These are phyloP conservation scores for Cystobasidium slooffiae DNA, from an alignment of 1,284 basidiomycete genomes.

Conservation along the genomic window DNA sequence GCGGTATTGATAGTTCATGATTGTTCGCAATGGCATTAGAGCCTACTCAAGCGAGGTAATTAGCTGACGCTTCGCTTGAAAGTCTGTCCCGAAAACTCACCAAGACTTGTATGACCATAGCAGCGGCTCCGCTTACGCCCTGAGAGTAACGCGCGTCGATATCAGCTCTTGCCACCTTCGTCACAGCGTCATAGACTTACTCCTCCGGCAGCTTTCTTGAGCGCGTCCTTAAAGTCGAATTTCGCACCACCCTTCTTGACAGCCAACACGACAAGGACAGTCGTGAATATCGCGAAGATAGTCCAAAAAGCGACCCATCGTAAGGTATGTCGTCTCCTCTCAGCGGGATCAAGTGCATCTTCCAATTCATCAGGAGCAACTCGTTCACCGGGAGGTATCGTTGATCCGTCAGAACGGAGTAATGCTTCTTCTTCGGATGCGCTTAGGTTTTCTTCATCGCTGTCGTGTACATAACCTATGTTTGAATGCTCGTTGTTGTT, in stretches of 20 bases:
- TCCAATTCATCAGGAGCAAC: slow-evolving; percentile 42
- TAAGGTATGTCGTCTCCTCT: slow-evolving; percentile 33
- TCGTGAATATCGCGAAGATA: slow-evolving; percentile 31
- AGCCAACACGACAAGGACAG: slow-evolving; percentile 36
- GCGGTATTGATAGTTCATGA: slow-evolving; percentile 83
- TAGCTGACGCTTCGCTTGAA: not conserved
- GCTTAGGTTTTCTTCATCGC: slow-evolving; percentile 1
- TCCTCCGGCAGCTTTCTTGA: slow-evolving; percentile 79
- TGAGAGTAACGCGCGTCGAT: slow-evolving; percentile 2
- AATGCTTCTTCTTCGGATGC: not conserved
- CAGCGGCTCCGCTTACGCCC: slow-evolving; percentile 58
- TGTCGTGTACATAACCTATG: not conserved
- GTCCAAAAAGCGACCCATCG: slow-evolving; percentile 48
- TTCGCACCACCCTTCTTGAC: slow-evolving; percentile 56
- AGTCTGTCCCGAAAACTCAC: slow-evolving; percentile 56
- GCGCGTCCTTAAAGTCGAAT: slow-evolving; percentile 75
- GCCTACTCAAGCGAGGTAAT: slow-evolving; percentile 32
- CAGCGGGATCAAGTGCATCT: slow-evolving; percentile 40
- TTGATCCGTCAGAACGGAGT: not conserved
- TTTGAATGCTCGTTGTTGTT: not conserved
- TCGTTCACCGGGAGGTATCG: slow-evolving; percentile 41
- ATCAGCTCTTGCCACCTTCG: not conserved
- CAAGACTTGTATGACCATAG: slow-evolving; percentile 89
- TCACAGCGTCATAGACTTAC: slow-evolving; percentile 62
- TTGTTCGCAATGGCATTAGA: slow-evolving; percentile 63